These are phyloP conservation scores for Saccharomyces paradoxus DNA, from an alignment of 805 yeast species.

Conservation along the genomic window DNA sequence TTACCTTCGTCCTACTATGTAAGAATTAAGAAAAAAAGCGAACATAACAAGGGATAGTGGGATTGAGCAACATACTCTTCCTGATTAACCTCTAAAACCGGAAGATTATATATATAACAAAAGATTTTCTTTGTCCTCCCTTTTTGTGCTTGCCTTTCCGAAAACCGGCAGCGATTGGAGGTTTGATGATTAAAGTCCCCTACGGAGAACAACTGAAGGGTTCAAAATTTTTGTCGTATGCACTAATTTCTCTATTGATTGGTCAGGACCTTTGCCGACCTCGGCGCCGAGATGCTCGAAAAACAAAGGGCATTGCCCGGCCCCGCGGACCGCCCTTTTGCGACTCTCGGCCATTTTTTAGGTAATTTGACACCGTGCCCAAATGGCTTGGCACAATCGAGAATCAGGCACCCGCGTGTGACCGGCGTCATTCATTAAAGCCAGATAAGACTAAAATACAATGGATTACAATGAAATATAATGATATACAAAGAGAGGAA, in stretches of 20 bases:
- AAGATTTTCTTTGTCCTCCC: background rate
- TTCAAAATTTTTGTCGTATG: background rate
- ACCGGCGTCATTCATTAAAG: background rate
- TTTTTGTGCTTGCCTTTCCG: background rate
- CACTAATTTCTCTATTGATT: background rate
- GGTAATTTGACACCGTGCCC: background rate
- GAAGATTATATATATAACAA: background rate
- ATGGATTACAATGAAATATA: background rate
- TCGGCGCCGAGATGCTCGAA: conserved; percentile 1
- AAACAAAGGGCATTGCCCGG: background rate
- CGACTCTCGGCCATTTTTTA: background rate
- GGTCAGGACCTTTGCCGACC: conserved; percentile 1
- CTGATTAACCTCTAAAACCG: background rate
- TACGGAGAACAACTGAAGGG: background rate
- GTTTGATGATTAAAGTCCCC: background rate
- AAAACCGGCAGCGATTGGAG: background rate
- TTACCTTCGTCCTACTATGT: background rate
- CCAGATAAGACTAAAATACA: background rate
- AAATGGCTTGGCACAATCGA: background rate
- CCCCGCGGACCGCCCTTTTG: background rate
- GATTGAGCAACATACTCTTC: background rate
- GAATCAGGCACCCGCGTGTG: background rate
- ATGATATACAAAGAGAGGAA: too few relatives aligned
- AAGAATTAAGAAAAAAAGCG: background rate
- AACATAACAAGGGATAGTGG: background rate